Conservation (phyloP, 2,329 filamentous ascomycete genomes). For the Mariannaea elegans region DNA sequence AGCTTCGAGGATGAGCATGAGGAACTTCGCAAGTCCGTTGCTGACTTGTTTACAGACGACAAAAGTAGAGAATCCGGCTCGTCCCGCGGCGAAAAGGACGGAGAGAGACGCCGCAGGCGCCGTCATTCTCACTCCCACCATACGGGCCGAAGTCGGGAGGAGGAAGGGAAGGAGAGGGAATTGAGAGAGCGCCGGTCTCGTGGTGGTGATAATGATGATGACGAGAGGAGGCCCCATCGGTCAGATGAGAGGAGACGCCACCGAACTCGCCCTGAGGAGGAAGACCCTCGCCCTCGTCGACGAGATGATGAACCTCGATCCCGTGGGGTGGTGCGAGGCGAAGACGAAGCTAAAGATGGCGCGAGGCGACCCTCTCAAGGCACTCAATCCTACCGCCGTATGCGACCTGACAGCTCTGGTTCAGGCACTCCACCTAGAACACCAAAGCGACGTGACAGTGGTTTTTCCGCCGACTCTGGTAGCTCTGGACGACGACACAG, state of each 20-base stretch:
- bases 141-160: slow-evolving; percentile 43
- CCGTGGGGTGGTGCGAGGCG: slow-evolving; percentile 24
- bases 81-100: slow-evolving; percentile 49
- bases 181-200: slow-evolving; percentile 36
- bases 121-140: slow-evolving; percentile 49
- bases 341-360: slow-evolving; percentile 33
- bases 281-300: slow-evolving; percentile 30
- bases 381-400: slow-evolving; percentile 47
- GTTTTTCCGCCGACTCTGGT: slow-evolving; percentile 52
- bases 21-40: slow-evolving; percentile 56
- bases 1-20: slow-evolving; percentile 49
- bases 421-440: slow-evolving; percentile 49
- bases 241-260: slow-evolving; percentile 42
- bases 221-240: slow-evolving; percentile 35
- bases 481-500: slow-evolving; percentile 48
- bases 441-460: slow-evolving; percentile 57
- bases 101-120: slow-evolving; percentile 52
- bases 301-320: slow-evolving; percentile 33
- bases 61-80: slow-evolving; percentile 50
- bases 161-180: slow-evolving; percentile 37
- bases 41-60: slow-evolving; percentile 66
- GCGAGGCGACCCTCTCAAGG: slow-evolving; percentile 34
- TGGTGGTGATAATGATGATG: slow-evolving; percentile 33
- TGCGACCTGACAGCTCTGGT: slow-evolving; percentile 50
- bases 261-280: slow-evolving; percentile 33